Conservation (phyloP, 345 rosid species). For the Xanthoceras sorbifolium region DNA sequence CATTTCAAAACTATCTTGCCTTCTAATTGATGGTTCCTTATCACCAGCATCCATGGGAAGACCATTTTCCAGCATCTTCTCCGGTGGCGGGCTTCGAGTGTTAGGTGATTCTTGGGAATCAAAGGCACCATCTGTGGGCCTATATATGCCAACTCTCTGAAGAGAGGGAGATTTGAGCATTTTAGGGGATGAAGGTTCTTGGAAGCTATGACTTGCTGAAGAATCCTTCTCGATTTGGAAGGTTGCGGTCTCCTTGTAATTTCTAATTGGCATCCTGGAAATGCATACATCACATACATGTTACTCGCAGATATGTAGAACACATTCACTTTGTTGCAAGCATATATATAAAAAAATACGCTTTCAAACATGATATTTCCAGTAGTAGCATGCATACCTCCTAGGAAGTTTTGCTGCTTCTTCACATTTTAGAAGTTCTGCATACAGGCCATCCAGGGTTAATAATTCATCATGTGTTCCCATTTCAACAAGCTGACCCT, state of each 20-base stretch:
- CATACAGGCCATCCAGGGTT: conserved; percentile 72
- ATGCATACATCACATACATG: conserved; percentile 21
- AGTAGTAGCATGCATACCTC: conserved; percentile 58
- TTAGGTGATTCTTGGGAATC: conserved; percentile 73
- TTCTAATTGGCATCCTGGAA: conserved; percentile 87
- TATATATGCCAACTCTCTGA: conserved; percentile 65
- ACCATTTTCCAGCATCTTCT: conserved; percentile 77
- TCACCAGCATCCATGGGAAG: conserved; percentile 56
- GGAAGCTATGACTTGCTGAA: conserved; percentile 78
- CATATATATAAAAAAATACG: conserved; percentile 7
- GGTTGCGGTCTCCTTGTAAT: conserved; percentile 58
- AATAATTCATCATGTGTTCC: conserved; percentile 93
- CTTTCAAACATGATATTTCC: conserved; percentile 15
- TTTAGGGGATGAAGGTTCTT: conserved; percentile 88
- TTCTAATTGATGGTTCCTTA: conserved; percentile 85
- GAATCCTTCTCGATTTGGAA: conserved; percentile 93
- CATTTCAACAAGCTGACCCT: conserved; percentile 97
- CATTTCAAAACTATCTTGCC: conserved; percentile 99
- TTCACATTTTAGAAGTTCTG: conserved; percentile 94
- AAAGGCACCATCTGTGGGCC: conserved; percentile 58
- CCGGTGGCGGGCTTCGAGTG: conserved; percentile 71
- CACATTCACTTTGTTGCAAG: conserved; percentile 16
- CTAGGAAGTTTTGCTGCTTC: conserved; percentile 96
- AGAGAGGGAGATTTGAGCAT: conserved; percentile 92
- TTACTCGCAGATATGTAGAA: conserved; percentile 5